These are phyloP conservation scores for Musa balbisiana DNA, from an alignment of 202 grass and related monocot genomes.

Conservation along the genomic window DNA sequence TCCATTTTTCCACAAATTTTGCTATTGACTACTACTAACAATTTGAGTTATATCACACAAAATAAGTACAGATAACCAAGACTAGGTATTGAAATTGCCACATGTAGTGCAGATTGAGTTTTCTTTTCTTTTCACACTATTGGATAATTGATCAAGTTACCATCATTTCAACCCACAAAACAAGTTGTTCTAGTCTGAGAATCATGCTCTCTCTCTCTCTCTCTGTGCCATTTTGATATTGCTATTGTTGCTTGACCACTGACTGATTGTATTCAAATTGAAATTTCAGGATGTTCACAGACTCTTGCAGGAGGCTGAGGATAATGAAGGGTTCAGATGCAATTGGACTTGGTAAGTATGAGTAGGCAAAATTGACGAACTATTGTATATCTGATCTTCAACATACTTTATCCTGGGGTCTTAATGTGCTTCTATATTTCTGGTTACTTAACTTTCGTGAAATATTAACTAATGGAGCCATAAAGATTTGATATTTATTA, in stretches of 20 bases:
- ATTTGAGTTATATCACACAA: not conserved
- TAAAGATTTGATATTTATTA: no score
- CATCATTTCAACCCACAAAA: no score
- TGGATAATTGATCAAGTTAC: no score
- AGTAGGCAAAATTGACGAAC: not conserved
- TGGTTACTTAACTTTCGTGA: no score
- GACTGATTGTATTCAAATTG: not conserved
- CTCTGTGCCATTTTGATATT: not conserved
- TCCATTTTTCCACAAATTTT: not conserved
- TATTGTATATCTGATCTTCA: not conserved
- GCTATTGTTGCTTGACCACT: not conserved
- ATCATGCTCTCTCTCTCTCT: not conserved
- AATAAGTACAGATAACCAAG: no score
- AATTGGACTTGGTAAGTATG: constrained; percentile 25
- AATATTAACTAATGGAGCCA: no score
- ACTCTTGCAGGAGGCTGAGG: constrained; percentile 26
- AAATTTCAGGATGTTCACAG: constrained; percentile 25
- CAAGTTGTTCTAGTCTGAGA: no score
- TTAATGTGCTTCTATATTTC: not conserved
- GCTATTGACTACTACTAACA: not conserved
- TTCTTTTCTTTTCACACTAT: no score
- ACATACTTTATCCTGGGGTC: no score
- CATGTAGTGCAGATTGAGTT: no score
- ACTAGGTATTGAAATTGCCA: no score
- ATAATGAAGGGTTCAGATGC: constrained; percentile 31